phyloP scores from a whole-genome alignment of 108 stramenopile species.

The Skeletonema marinoi region DNA sequence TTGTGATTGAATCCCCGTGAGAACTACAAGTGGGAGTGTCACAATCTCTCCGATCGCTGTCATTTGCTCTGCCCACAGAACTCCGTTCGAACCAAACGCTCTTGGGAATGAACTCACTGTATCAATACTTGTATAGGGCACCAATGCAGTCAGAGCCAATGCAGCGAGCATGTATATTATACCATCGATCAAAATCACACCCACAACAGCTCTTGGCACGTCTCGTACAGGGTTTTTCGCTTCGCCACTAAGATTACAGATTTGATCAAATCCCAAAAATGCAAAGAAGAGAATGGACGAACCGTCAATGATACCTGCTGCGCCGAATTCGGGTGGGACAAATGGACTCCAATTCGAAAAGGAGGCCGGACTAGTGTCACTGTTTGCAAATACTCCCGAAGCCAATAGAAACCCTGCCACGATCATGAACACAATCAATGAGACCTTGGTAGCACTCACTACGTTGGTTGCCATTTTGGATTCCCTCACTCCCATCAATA shows the following conservation, averaged over 20 bases:
- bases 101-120: conserved; percentile 67
- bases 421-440: conserved; percentile 75
- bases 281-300: conserved; percentile 77
- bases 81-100: conserved; percentile 71
- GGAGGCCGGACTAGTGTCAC: conserved; percentile 11
- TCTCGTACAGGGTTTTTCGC: conserved; percentile 75
- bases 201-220: conserved; percentile 78
- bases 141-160: conserved; percentile 74
- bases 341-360: conserved; percentile 42
- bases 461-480: conserved; percentile 76
- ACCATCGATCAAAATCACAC: conserved; percentile 52
- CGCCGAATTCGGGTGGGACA: conserved; percentile 47
- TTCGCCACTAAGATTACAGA: conserved; percentile 79
- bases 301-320: conserved; percentile 47
- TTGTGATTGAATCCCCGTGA: conserved; percentile 87
- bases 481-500: conserved; percentile 77
- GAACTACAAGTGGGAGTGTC: conserved; percentile 88
- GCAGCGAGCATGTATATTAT: conserved; percentile 71
- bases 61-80: conserved; percentile 61
- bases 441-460: conserved; percentile 75
- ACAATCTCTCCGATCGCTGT: conserved; percentile 78
- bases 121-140: conserved; percentile 63
- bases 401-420: conserved; percentile 64
- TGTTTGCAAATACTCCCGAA: conserved; percentile 17
- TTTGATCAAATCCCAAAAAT: conserved; percentile 89